A percentile compares a stretch with the other conserved stretches of the same genome.
phyloP scores from a whole-genome alignment of 345 rosid species.

The Ceriops decandra region DNA sequence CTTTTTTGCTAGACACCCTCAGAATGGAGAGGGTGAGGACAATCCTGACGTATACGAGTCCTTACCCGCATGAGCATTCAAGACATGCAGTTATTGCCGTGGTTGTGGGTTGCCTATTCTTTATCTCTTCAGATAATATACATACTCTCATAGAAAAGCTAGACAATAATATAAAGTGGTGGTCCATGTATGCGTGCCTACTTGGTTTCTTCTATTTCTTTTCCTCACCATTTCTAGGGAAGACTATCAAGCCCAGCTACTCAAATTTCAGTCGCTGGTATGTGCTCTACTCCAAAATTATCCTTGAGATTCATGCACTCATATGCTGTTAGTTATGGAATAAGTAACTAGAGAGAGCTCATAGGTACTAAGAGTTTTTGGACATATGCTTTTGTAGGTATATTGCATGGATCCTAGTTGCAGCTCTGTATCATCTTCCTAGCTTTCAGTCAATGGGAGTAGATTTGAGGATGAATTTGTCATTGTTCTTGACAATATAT shows the following conservation, averaged over 20 bases:
- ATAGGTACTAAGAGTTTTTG: not conserved
- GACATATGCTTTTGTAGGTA: constrained; percentile 56
- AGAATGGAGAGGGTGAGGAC: constrained; percentile 91
- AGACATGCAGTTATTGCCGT: constrained; percentile 97
- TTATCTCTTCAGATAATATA: constrained; percentile 95
- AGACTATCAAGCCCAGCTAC: constrained; percentile 93
- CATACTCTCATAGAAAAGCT: constrained; percentile 90
- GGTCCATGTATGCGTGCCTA: constrained; percentile 98
- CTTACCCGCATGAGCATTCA: constrained; percentile 98
- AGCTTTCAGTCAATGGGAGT: constrained; percentile 99
- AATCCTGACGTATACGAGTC: constrained; percentile 72
- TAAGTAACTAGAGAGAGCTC: too few species aligned
- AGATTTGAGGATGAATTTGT: constrained; percentile 98
- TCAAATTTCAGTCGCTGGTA: constrained; percentile 97
- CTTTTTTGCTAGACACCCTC: constrained; percentile 54
- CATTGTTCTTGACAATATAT: constrained; percentile 81
- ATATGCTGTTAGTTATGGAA: too few species aligned
- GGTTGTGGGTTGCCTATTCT: constrained; percentile 84
- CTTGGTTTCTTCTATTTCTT: constrained; percentile 99
- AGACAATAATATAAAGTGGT: constrained; percentile 87
- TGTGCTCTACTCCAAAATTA: constrained; percentile 23
- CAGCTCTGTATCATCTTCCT: constrained; percentile 97
- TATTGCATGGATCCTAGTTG: constrained; percentile 95
- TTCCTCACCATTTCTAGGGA: constrained; percentile 91
- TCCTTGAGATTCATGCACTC: not conserved